Conservation (phyloP, 2,329 filamentous ascomycete genomes). For the Colletotrichum theobromicola region DNA sequence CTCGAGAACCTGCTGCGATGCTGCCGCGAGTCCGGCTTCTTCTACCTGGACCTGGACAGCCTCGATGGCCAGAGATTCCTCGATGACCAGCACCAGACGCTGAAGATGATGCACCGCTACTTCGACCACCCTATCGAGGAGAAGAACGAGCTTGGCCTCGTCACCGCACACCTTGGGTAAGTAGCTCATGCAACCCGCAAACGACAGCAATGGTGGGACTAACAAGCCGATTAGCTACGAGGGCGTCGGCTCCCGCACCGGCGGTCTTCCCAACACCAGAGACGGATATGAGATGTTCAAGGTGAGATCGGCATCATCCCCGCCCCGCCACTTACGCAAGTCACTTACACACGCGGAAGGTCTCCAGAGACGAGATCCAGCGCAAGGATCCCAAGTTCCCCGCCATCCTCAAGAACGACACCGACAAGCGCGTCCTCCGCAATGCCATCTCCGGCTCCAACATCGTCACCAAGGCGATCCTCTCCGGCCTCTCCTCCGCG, state of each 20-base stretch:
- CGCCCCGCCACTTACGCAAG: conserved; percentile 22
- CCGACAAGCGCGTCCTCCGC: conserved; percentile 52
- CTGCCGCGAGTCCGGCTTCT: conserved; percentile 59
- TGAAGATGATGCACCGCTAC: conserved; percentile 61
- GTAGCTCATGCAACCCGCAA: not conserved
- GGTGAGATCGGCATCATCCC: conserved; percentile 17
- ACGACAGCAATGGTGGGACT: not conserved
- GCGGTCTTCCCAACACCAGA: conserved; percentile 51
- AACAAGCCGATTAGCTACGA: conserved; percentile 42
- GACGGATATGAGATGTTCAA: conserved; percentile 61
- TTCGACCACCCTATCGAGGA: conserved; percentile 57
- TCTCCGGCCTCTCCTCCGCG: conserved; percentile 52
- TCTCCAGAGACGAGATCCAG: conserved; percentile 56
- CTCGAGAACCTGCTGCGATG: conserved; percentile 54
- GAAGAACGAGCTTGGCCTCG: conserved; percentile 62
- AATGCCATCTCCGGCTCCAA: conserved; percentile 55
- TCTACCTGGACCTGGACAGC: conserved; percentile 58
- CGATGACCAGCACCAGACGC: conserved; percentile 55
- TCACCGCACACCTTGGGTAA: conserved; percentile 57
- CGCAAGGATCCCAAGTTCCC: conserved; percentile 50
- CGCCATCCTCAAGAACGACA: conserved; percentile 51
- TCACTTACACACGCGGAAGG: conserved; percentile 21
- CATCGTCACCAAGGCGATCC: conserved; percentile 54
- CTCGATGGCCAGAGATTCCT: conserved; percentile 60
- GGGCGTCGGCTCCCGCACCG: conserved; percentile 52